Base-by-base conservation (phyloP, 176 grass and related monocot genomes). In the Aegilops bicornis region DNA sequence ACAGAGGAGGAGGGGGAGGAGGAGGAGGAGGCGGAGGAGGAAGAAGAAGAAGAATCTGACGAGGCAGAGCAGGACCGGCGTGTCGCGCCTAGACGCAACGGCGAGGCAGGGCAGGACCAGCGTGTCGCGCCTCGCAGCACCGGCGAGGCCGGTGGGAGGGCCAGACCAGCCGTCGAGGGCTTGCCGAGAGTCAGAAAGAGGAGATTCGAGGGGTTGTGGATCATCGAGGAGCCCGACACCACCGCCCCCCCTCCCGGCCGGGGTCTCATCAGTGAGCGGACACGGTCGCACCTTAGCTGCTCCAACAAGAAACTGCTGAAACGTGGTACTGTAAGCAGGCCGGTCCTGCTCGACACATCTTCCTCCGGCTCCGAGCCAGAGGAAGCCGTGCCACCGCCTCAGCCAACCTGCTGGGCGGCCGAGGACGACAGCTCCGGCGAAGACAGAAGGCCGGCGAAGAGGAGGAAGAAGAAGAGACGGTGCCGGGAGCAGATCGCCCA, bases 241-340 rank as follows among this genome's bases (percentile, higher is more conserved):
- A 62, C 67, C 45, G 67, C 13, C 7, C 48, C 67, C 4, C 17
- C 74, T 42, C 13, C 2, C 40, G 75, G 35, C 16, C 42, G 11
- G 42, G 74, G 80, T 17, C 17, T 91, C 8, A 13, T 91, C 8
- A 13, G 6, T 6, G 22, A 10, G 27, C 75, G 89, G 14, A 87
- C 84, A 25, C 65, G 84, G 23, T 90, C 80, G 17, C 60, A 82
- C 16, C 30, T 47, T n/a, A 79, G 82, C 16, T 82, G 80, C 73
- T 31, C 17, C 8, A 36, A 91, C 76, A 84, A 48, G 69, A 91
- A 87, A 50, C 1, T 87, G 81, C 81, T 87, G 59, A 79, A 4
- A 3, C 75, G 33, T 0, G 89, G 89, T 12, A 68, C 47, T 9
- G 48, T 61, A 48, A 60, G 68, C 12, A 80, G 68, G 10, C 85